A percentile compares a stretch with the other conserved stretches of the same genome.
Evolutionary conservation across 208 protist species (phyloP).

Genomic region (Acanthamoeba castellanii): DNA sequence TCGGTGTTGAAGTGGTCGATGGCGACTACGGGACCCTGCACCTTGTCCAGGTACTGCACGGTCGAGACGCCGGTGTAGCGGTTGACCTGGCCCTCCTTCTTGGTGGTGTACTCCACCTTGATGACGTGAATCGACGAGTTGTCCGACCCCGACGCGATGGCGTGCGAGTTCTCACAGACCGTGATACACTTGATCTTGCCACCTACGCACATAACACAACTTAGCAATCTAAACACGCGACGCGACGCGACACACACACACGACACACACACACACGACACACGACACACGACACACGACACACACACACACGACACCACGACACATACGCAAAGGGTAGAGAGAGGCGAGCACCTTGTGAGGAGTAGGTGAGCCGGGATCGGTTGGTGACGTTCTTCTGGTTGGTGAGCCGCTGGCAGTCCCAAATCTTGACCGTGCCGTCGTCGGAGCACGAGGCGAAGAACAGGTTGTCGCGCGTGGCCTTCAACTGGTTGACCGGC

Average conservation of each 20-base stretch:
- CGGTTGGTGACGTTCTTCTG: conserved; percentile 84
- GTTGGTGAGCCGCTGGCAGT: conserved; percentile 78
- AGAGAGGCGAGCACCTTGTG: conserved; percentile 74
- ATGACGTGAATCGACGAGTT: conserved; percentile 83
- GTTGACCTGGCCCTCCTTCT: conserved; percentile 76
- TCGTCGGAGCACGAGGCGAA: conserved; percentile 84
- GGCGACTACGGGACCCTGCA: conserved; percentile 74
- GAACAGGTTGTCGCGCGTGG: conserved; percentile 82
- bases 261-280: neutral
- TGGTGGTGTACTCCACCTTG: conserved; percentile 77
- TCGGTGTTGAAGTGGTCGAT: conserved; percentile 76
- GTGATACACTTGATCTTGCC: conserved; percentile 79
- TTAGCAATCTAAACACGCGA: too few species aligned
- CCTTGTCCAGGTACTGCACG: conserved; percentile 54
- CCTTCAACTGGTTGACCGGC: conserved; percentile 80
- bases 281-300: too few species aligned
- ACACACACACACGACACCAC: neutral
- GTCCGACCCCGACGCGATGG: conserved; percentile 78
- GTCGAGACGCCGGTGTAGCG: conserved; percentile 82
- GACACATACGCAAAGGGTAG: too few species aligned
- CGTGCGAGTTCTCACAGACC: conserved; percentile 84
- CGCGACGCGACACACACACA: neutral
- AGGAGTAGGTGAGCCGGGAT: conserved; percentile 79
- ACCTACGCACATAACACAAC: neutral
- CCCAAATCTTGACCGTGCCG: conserved; percentile 87